Evolutionary conservation across 83 land plant genomes (phyloP), one percentile per base, ranked within the genome.

Genomic region (Picea abies): DNA sequence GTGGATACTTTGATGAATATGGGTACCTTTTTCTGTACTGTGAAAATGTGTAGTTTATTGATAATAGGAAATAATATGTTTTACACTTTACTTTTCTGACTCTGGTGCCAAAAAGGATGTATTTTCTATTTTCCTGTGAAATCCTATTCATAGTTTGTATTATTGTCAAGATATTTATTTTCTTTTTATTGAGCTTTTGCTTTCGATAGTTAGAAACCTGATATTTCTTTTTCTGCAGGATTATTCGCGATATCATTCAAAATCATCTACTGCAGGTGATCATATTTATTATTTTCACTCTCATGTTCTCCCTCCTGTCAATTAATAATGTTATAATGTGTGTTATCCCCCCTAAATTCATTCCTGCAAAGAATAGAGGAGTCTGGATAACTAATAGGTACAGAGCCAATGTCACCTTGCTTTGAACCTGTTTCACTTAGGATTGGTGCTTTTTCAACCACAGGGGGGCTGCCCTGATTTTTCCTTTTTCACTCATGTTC

Each of bases 191-290:
- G 56, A 62, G 19, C 1, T 44, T 56, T 52, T 26, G 26, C 56
- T 26, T 49, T 76, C 58, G 35, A 29, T 26, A n/a, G 26, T 10
- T 19, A 76, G 23, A 56, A 76, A 76, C 29, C 58, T 76, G 37
- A 76, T 76, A 4, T 29, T 76, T 52, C 11, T 60, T 66, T 82
- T n/a, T 84, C 86, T 96, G n/a, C 69, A 93, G 81, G 32, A 91
- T 90, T 58, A 86, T 91, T 32, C 78, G 90, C 78, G 94, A 90
- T 66, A 92, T 96, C 77, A 83, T 96, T 60, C 98, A 94, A 75
- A 94, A 86, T 63, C 98, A 94, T 89, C 67, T 96, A 17, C 87
- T 96, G 41, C 99, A 96, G 94, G 99, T 96, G 83, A 82, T 83
- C 17, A 56, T 61, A 16, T 37, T 37, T 37, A 37, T 37, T 37